Base-by-base conservation (phyloP, 768 basidiomycete genomes). In the Gloeostereum incarnatum region DNA sequence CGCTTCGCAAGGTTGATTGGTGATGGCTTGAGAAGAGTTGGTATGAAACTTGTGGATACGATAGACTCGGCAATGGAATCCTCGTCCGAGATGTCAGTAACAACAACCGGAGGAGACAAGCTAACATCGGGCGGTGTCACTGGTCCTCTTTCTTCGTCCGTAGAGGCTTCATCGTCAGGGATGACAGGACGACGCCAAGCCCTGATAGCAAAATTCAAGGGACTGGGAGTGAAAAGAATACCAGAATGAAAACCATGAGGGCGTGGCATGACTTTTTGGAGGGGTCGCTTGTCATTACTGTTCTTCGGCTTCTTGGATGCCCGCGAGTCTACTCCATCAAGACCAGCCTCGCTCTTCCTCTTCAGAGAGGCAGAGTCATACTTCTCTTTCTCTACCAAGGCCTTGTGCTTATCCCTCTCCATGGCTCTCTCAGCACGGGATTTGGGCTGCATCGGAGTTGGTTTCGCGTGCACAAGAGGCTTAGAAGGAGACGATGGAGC, bases 1-100 rank as follows among this genome's bases (percentile, higher is more conserved):
- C 73, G 71, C 47, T 68, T 70, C 6, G 78, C 77, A 51, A 75
- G 78, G 46, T 68, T 67, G 54, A 71, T 66, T n/a, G 78, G 78
- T 25, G 75, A 73, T 11, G 79, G 79, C 36, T 75, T 75, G 48
- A 77, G 49, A 21, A 70, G 62, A 20, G 65, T 60, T 22, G 53
- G 57, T 19, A 60, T 44, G 7, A 47, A 38, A 3, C 54, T 45
- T 4, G 55, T 33, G 14, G 47, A 41, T 17, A 52, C 39, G 3
- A 38, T 30, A 8, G 47, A 29, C 27, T 38, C 37, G 18, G 36
- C 32, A 27, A 31, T 30, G 20, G 36, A 30, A 18, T 42, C 38
- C 14, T 36, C 14, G 4, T 39, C 41, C 13, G 36, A 36, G 16
- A 26, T n/a, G 17, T 44, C 35, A 10, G 40, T 35, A 11, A 22